Evolutionary conservation across 805 yeast genomes (phyloP).

Genomic region (Myxozyma monticola): DNA sequence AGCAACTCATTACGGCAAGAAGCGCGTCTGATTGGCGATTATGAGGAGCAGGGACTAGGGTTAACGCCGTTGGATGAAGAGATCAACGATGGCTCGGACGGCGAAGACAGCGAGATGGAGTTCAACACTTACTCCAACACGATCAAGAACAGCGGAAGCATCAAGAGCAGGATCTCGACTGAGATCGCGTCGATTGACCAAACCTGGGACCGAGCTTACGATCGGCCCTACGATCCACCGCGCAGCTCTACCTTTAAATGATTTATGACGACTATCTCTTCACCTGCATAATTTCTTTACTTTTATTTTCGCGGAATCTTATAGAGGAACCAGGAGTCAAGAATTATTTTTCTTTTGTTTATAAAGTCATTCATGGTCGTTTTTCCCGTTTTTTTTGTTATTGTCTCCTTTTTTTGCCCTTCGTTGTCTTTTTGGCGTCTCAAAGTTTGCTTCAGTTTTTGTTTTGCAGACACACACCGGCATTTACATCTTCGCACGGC

Average conservation of each 20-base stretch:
- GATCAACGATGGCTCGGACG: conserved; percentile 11
- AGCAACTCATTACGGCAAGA: conserved; percentile 36
- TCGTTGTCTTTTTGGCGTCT: too few species aligned
- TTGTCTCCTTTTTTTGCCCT: too few species aligned
- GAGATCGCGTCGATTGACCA: conserved; percentile 12
- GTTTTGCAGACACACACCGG: too few species aligned
- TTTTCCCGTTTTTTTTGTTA: too few species aligned
- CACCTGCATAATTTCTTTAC: too few species aligned
- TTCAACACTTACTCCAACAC: conserved; percentile 17
- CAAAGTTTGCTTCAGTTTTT: too few species aligned
- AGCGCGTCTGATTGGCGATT: conserved; percentile 34
- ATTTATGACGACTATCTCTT: too few species aligned
- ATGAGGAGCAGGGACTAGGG: conserved; percentile 41
- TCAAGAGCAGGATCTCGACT: conserved; percentile 20
- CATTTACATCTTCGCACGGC: too few species aligned
- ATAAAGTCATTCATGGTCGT: too few species aligned
- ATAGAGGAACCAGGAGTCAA: too few species aligned
- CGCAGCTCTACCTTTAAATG: background rate
- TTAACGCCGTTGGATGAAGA: conserved; percentile 39
- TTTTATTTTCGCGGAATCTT: too few species aligned
- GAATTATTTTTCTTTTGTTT: too few species aligned
- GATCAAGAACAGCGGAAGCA: conserved; percentile 17
- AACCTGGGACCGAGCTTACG: conserved; percentile 8
- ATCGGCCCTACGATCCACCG: conserved; percentile 16
- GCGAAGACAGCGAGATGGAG: conserved; percentile 16